Evolutionary conservation across 352 stramenopile genomes (phyloP).

Genomic region (Detonula confervacea): DNA sequence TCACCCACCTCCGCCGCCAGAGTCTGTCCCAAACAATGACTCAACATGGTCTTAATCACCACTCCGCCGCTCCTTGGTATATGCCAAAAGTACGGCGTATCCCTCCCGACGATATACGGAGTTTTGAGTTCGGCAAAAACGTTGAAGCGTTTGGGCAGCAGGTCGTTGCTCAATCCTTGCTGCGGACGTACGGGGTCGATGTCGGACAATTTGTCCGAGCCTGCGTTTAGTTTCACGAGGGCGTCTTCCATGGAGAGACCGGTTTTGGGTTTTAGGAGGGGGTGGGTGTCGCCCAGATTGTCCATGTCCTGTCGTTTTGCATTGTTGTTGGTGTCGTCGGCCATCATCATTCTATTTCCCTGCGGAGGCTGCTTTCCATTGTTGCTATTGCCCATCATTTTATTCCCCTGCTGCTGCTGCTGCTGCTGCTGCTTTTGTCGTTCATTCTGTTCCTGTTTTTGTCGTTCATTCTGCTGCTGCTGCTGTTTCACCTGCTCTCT

Average conservation of each 20-base stretch:
- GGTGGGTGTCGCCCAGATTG: conserved; percentile 3
- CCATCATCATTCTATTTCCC: conserved; percentile 10
- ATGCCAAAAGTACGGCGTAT: conserved; percentile 64
- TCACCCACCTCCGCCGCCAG: conserved; percentile 54
- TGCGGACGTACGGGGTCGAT: conserved; percentile 34
- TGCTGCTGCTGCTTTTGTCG: neutral
- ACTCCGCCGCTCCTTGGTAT: conserved; percentile 50
- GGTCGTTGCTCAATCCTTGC: conserved; percentile 17
- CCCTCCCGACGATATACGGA: conserved; percentile 31
- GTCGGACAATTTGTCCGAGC: conserved; percentile 25
- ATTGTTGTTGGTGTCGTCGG: neutral
- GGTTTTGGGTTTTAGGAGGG: conserved; percentile 15
- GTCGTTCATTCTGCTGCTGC: neutral
- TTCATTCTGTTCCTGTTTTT: neutral
- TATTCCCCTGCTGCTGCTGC: neutral
- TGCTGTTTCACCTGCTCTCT: neutral
- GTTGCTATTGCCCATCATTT: too few relatives aligned
- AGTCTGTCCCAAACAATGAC: conserved; percentile 46
- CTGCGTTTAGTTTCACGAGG: conserved; percentile 13
- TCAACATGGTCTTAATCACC: conserved; percentile 51
- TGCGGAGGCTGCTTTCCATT: too few relatives aligned
- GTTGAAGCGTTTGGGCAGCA: conserved; percentile 30
- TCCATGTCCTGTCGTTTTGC: neutral
- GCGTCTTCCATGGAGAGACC: conserved; percentile 30
- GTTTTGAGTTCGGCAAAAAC: conserved; percentile 44